phyloP scores from a whole-genome alignment of 768 basidiomycete genomes.

The Mycena indigotica region DNA sequence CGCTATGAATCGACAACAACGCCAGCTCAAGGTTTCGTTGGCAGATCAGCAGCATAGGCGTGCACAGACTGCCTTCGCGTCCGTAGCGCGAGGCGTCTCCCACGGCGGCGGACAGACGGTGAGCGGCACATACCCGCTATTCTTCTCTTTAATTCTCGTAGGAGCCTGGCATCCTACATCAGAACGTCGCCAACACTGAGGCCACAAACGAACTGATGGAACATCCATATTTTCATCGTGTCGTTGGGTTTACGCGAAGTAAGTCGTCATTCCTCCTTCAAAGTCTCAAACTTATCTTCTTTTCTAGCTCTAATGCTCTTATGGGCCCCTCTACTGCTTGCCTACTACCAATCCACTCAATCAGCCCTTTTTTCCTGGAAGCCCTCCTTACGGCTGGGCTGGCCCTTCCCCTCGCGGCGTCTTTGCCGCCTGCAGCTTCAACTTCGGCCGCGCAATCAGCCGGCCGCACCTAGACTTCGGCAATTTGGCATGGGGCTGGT shows the following conservation, averaged over 20 bases:
- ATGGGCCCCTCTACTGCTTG: neutral
- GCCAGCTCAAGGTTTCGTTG: neutral
- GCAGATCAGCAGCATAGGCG: neutral
- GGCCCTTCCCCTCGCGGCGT: neutral
- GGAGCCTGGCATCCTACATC: neutral
- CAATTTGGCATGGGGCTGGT: slow-evolving; percentile 11
- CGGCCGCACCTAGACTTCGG: neutral
- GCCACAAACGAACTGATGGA: neutral
- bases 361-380: neutral
- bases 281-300: neutral
- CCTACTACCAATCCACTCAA: neutral
- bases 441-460: slow-evolving; percentile 3
- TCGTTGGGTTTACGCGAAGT: neutral
- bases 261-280: neutral
- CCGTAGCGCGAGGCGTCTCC: neutral
- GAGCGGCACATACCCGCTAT: neutral
- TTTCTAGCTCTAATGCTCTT: neutral
- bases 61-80: neutral
- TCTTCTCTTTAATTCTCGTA: neutral
- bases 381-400: neutral
- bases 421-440: slow-evolving; percentile 3
- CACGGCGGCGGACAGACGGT: too few relatives aligned
- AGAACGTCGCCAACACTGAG: neutral
- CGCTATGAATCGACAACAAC: neutral
- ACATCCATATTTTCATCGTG: neutral